Evolutionary conservation across 192 early-diverging fungal genomes (phyloP).

Genomic region (Coemansia sp.): DNA sequence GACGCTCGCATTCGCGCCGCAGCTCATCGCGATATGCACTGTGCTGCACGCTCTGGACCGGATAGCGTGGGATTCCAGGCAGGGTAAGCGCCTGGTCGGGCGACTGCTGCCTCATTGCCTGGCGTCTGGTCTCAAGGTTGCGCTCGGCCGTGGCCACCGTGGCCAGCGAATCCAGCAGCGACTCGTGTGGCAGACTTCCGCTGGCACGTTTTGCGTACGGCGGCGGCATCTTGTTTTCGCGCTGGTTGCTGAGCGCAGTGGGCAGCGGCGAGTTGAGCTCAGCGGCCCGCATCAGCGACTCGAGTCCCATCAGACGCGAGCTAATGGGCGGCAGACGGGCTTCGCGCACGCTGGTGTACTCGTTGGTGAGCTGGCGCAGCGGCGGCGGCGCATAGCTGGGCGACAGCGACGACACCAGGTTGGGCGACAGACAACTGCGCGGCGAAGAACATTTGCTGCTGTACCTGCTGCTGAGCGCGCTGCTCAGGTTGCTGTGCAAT

Average conservation of each 20-base stretch:
- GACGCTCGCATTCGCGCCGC: constrained; percentile 45
- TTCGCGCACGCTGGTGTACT: constrained; percentile 6
- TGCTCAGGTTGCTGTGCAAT: not conserved
- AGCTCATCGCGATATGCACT: constrained; percentile 40
- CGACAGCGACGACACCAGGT: not conserved
- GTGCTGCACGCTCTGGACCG: constrained; percentile 6
- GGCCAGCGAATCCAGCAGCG: constrained; percentile 43
- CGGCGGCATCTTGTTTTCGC: not conserved
- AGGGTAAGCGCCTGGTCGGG: not conserved
- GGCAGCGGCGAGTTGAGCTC: constrained; percentile 32
- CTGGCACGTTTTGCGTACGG: constrained; percentile 17
- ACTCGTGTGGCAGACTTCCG: constrained; percentile 8
- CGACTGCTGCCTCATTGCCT: constrained; percentile 3
- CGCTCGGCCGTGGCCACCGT: constrained; percentile 45
- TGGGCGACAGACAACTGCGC: not conserved
- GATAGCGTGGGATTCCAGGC: not conserved
- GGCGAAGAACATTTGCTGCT: not conserved
- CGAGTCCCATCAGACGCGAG: constrained; percentile 18
- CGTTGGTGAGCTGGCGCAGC: not conserved
- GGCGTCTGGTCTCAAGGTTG: constrained; percentile 27
- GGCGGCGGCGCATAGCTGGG: not conserved
- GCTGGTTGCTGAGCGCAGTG: constrained; percentile 3
- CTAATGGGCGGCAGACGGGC: not conserved
- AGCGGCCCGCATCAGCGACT: constrained; percentile 43
- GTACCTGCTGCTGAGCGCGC: not conserved